Conservation (phyloP, 2,329 filamentous ascomycete genomes). For the Hymenoscyphus scutula region DNA sequence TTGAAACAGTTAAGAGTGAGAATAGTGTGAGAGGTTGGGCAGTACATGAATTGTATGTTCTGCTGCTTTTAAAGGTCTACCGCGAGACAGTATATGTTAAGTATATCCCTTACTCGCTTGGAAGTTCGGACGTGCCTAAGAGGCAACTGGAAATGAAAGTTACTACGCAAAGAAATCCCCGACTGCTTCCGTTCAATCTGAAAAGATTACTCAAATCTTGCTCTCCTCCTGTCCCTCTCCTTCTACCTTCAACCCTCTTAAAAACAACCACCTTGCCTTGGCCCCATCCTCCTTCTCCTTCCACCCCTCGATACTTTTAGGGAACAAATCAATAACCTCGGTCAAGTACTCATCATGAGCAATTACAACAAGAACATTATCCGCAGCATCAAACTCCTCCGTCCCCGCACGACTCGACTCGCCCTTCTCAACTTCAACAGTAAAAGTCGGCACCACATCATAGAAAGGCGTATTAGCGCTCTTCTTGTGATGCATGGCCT, state of each 20-base stretch:
- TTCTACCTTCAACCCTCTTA: constrained; percentile 48
- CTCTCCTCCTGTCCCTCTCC: constrained; percentile 27
- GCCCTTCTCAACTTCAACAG: constrained; percentile 36
- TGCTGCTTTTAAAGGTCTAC: too few species aligned
- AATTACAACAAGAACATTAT: constrained; percentile 45
- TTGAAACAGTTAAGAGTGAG: too few species aligned
- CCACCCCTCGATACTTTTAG: constrained; percentile 47
- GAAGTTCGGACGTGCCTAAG: too few species aligned
- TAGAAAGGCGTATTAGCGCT: constrained; percentile 37
- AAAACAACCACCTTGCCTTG: constrained; percentile 48
- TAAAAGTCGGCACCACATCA: constrained; percentile 16
- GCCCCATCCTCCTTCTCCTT: constrained; percentile 45
- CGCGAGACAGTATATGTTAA: too few species aligned
- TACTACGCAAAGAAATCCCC: too few species aligned
- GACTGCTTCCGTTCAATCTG: too few species aligned
- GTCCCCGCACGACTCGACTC: constrained; percentile 44
- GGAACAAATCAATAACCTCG: constrained; percentile 48
- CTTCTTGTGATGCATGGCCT: constrained; percentile 38
- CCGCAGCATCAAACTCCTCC: constrained; percentile 45
- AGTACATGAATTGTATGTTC: too few species aligned
- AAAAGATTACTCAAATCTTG: background rate
- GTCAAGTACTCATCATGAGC: constrained; percentile 47
- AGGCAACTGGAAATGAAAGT: too few species aligned
- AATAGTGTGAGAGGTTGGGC: too few species aligned
- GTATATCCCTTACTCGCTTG: too few species aligned